A percentile compares a stretch with the other conserved stretches of the same genome.
phyloP scores from a whole-genome alignment of 1,284 basidiomycete species.

The Chalciporus sp. region DNA sequence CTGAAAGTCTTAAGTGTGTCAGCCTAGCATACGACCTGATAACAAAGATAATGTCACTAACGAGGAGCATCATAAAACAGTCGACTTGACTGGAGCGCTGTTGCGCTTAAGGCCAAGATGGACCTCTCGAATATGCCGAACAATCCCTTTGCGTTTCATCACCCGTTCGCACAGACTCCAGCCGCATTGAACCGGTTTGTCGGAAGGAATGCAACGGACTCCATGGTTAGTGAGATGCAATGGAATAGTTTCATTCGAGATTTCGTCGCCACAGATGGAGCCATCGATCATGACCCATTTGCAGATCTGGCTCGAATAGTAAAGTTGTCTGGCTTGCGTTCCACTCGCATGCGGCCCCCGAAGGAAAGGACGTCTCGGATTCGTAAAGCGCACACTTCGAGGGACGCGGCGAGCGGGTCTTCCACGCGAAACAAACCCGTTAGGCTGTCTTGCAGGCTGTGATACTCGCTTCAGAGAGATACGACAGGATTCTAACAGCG shows the following conservation, averaged over 20 bases:
- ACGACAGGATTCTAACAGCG: not conserved
- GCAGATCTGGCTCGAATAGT: not conserved
- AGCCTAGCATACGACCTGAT: too few relatives aligned
- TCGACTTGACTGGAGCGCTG: too few relatives aligned
- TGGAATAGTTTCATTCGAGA: not conserved
- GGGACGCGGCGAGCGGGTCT: not conserved
- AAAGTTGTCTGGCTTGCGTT: not conserved
- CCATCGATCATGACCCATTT: not conserved
- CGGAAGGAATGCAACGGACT: conserved; percentile 8
- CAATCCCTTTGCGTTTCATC: conserved; percentile 14
- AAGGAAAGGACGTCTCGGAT: not conserved
- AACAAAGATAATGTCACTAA: too few relatives aligned
- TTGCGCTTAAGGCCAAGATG: conserved; percentile 20
- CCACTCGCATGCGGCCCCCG: too few relatives aligned
- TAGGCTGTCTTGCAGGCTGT: not conserved
- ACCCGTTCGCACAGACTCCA: conserved; percentile 13
- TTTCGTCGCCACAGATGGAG: conserved; percentile 5
- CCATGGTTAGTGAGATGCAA: conserved; percentile 23
- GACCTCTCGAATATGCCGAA: conserved; percentile 16
- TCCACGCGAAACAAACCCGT: not conserved
- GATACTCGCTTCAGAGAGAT: not conserved
- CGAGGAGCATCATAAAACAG: too few relatives aligned
- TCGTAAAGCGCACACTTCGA: not conserved
- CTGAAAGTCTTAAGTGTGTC: too few relatives aligned
- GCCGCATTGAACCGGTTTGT: not conserved